These are phyloP conservation scores for Stromatinia cepivora DNA, from an alignment of 2,329 filamentous ascomycete species.

Conservation along the genomic window DNA sequence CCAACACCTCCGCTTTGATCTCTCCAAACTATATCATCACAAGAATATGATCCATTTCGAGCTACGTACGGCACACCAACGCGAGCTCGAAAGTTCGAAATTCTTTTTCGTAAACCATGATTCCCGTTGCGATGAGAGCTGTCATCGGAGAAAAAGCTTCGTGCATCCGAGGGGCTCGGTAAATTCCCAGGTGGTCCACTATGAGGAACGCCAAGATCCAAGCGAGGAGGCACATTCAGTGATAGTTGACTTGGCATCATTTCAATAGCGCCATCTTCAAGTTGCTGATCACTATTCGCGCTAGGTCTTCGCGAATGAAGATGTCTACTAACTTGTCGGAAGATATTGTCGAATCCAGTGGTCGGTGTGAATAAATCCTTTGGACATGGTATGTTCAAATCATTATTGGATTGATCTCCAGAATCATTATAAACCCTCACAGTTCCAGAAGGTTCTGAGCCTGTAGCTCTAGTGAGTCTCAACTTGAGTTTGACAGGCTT, in stretches of 20 bases:
- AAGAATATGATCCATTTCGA: slow-evolving; percentile 34
- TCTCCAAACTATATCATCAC: slow-evolving; percentile 37
- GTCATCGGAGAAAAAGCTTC: slow-evolving; percentile 44
- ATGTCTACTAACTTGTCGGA: slow-evolving; percentile 37
- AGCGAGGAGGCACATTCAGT: slow-evolving; percentile 22
- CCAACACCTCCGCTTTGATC: slow-evolving; percentile 25
- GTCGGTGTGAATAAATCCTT: slow-evolving; percentile 40
- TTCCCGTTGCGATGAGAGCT: slow-evolving; percentile 39
- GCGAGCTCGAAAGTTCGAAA: slow-evolving; percentile 36
- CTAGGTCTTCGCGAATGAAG: slow-evolving; percentile 35
- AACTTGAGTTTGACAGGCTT: slow-evolving; percentile 37
- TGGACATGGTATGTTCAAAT: slow-evolving; percentile 35
- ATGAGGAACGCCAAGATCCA: slow-evolving; percentile 17
- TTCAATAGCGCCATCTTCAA: slow-evolving; percentile 18
- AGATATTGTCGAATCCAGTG: slow-evolving; percentile 37
- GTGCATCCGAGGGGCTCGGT: slow-evolving; percentile 34
- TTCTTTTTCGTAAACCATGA: slow-evolving; percentile 34
- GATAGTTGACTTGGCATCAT: slow-evolving; percentile 15
- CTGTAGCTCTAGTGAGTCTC: slow-evolving; percentile 37
- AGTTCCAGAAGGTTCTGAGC: slow-evolving; percentile 35
- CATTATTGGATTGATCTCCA: slow-evolving; percentile 28
- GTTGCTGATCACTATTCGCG: slow-evolving; percentile 28
- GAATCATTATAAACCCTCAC: slow-evolving; percentile 36
- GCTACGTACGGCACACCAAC: slow-evolving; percentile 34
- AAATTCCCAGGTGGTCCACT: slow-evolving; percentile 27